These are phyloP conservation scores for Curvularia sp. DNA, from an alignment of 2,329 filamentous ascomycete species.

Conservation along the genomic window DNA sequence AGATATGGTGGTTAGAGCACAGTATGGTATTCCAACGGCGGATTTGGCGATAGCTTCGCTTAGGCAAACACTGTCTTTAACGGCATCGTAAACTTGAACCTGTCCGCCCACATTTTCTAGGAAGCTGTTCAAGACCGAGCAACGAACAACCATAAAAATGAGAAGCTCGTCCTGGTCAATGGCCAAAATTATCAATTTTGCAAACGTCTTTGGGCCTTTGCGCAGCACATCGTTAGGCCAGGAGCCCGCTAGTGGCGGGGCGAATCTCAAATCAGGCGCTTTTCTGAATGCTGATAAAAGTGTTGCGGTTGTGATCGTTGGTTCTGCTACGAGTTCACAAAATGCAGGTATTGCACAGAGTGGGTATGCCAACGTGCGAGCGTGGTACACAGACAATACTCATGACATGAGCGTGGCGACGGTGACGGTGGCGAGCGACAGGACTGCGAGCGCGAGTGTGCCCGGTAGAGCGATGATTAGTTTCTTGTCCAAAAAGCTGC, in stretches of 20 bases:
- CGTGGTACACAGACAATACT: constrained; percentile 39
- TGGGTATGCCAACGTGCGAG: constrained; percentile 22
- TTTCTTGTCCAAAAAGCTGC: constrained; percentile 28
- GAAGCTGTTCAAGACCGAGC: not conserved
- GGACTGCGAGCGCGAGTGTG: too few species aligned
- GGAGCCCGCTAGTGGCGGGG: not conserved
- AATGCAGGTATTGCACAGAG: constrained; percentile 23
- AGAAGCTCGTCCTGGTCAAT: not conserved
- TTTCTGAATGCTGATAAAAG: not conserved
- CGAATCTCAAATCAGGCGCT: not conserved
- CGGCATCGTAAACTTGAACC: not conserved
- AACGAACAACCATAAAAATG: not conserved
- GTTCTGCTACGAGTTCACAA: constrained; percentile 32
- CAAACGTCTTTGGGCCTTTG: not conserved
- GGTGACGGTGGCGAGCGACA: constrained; percentile 21
- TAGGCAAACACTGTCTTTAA: not conserved
- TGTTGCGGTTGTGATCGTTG: constrained; percentile 33
- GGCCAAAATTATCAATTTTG: not conserved
- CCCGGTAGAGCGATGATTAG: constrained; percentile 28
- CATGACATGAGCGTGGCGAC: constrained; percentile 13
- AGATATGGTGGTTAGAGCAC: not conserved
- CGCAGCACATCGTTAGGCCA: not conserved
- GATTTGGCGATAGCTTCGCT: not conserved
- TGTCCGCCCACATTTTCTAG: not conserved
- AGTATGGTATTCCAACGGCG: not conserved